A percentile compares a stretch with the other conserved stretches of the same genome.
phyloP scores from a whole-genome alignment of 306 rosid genomes.

The Begonia fuchsioides region DNA sequence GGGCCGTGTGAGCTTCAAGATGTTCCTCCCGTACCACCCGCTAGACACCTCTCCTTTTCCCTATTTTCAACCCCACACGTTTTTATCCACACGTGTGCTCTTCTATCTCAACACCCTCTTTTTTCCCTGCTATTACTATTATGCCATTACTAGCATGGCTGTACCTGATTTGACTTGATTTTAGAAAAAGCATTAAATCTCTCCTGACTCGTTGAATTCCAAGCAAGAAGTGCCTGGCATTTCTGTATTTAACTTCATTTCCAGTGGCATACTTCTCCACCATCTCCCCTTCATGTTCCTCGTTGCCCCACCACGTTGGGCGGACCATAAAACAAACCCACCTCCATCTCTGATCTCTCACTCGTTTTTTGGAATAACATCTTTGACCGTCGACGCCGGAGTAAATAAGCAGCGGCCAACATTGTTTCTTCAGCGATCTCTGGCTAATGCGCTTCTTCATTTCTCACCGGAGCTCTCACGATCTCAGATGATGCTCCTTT shows the following conservation, averaged over 20 bases:
- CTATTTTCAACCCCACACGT: slow-evolving; percentile 15
- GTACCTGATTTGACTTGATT: too few species aligned
- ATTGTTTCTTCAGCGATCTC: not conserved
- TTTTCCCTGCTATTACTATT: slow-evolving; percentile 3
- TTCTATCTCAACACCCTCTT: slow-evolving; percentile 7
- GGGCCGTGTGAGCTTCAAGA: slow-evolving; percentile 11
- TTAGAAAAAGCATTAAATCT: too few species aligned
- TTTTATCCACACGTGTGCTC: slow-evolving; percentile 26
- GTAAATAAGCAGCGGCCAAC: not conserved
- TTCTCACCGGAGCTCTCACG: not conserved
- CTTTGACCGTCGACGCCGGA: slow-evolving; percentile 30
- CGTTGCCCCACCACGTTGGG: not conserved
- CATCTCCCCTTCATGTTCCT: slow-evolving; percentile 19
- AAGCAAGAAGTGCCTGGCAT: too few species aligned
- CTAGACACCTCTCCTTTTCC: slow-evolving; percentile 7
- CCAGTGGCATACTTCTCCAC: not conserved
- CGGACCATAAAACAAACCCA: slow-evolving; percentile 23
- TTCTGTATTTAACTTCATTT: slow-evolving; percentile 1
- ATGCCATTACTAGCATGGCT: not conserved
- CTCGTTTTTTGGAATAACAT: slow-evolving; percentile 9
- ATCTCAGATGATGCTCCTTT: slow-evolving; percentile 5
- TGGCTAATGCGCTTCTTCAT: not conserved
- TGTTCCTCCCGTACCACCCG: slow-evolving; percentile 41
- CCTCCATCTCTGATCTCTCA: not conserved
- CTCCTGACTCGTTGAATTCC: too few species aligned